Evolutionary conservation across 2,329 filamentous ascomycete species (phyloP).

Genomic region (Fulvia fulva): DNA sequence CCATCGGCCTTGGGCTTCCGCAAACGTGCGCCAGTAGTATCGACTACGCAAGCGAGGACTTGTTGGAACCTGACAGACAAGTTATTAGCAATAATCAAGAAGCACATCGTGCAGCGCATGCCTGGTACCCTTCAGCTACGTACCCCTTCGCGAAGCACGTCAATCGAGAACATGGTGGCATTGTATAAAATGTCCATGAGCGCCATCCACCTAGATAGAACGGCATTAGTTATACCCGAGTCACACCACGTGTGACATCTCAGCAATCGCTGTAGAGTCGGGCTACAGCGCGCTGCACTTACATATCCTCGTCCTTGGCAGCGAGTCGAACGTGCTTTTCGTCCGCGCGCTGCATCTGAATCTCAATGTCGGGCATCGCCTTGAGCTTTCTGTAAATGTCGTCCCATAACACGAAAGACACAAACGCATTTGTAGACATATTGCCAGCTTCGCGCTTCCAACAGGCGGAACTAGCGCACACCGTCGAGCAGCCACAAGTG

Average conservation of each 20-base stretch:
- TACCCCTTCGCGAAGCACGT: conserved; percentile 11
- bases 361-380: conserved; percentile 18
- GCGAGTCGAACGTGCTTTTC: conserved; percentile 33
- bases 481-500: conserved; percentile 11
- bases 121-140: too few relatives aligned
- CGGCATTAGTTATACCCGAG: neutral
- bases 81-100: too few relatives aligned
- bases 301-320: conserved; percentile 34
- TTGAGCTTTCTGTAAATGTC: conserved; percentile 14
- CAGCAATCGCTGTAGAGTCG: too few relatives aligned
- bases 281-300: too few relatives aligned
- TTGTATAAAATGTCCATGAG: conserved; percentile 30
- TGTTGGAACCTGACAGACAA: too few relatives aligned
- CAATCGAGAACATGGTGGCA: neutral
- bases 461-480: conserved; percentile 8
- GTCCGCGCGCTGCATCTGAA: conserved; percentile 43
- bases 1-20: conserved; percentile 5
- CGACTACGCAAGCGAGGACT: conserved; percentile 21
- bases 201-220: conserved; percentile 34
- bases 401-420: conserved; percentile 20
- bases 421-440: conserved; percentile 20
- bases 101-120: too few relatives aligned
- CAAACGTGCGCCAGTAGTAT: conserved; percentile 8
- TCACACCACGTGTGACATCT: too few relatives aligned
- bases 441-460: conserved; percentile 15